phyloP scores from a whole-genome alignment of 2,329 filamentous ascomycete species.

The Fusarium palustre region DNA sequence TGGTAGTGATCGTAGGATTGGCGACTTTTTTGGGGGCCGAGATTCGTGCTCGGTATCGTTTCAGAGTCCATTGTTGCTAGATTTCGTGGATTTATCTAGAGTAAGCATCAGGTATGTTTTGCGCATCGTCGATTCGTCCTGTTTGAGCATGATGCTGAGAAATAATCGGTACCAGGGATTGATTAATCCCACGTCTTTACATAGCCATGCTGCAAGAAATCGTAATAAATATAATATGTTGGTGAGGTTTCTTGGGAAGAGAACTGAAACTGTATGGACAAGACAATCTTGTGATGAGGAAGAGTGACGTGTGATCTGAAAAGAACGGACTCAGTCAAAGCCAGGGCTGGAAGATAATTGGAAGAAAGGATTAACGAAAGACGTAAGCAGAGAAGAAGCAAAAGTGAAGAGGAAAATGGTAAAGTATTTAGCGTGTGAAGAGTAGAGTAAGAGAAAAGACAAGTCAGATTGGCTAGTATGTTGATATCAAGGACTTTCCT shows the following conservation, averaged over 20 bases:
- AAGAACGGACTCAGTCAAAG: constrained; percentile 40
- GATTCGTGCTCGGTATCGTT: constrained; percentile 30
- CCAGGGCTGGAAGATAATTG: constrained; percentile 34
- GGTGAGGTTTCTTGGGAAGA: constrained; percentile 1
- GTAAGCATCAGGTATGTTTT: constrained; percentile 22
- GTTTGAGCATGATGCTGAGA: constrained; percentile 30
- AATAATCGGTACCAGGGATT: constrained; percentile 16
- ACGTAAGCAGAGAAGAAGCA: constrained; percentile 31
- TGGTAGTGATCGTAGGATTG: constrained; percentile 47
- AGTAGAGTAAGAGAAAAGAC: constrained; percentile 12
- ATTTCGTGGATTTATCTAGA: constrained; percentile 17
- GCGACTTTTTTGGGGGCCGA: constrained; percentile 36
- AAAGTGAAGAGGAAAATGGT: constrained; percentile 16
- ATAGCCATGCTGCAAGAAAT: constrained; percentile 21
- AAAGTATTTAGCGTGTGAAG: background rate
- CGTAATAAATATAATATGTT: background rate
- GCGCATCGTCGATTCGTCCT: constrained; percentile 26
- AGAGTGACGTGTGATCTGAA: constrained; percentile 15
- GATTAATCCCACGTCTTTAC: constrained; percentile 18
- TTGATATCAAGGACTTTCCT: constrained; percentile 39
- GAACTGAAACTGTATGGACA: background rate
- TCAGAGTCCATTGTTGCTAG: constrained; percentile 40
- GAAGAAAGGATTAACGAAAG: constrained; percentile 22
- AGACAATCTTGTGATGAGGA: constrained; percentile 5
- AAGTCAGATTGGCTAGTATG: constrained; percentile 21